Evolutionary conservation across 768 basidiomycete species (phyloP).

Genomic region (Baorangia bicolor): DNA sequence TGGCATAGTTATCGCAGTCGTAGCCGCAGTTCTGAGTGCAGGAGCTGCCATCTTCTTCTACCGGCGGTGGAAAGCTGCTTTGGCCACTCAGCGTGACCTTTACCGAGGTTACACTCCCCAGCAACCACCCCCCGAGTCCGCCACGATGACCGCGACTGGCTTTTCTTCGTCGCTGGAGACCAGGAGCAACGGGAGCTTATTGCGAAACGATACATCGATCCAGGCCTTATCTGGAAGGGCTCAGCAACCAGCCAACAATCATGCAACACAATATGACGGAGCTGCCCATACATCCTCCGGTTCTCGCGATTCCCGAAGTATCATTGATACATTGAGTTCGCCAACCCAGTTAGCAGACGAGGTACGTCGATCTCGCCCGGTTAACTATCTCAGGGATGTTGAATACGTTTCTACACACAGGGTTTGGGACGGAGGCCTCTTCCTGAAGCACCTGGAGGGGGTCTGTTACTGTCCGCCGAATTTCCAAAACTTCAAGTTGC

Average conservation of each 20-base stretch:
- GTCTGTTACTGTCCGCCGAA: conserved; percentile 14
- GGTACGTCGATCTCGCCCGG: conserved; percentile 2
- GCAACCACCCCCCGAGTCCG: not conserved
- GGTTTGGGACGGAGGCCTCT: conserved; percentile 17
- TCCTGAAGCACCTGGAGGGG: conserved; percentile 23
- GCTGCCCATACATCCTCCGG: not conserved
- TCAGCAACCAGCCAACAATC: conserved; percentile 5
- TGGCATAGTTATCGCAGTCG: conserved; percentile 20
- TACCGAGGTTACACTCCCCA: conserved; percentile 13
- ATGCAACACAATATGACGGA: not conserved
- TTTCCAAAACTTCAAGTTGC: conserved; percentile 14
- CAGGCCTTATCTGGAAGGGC: conserved; percentile 1
- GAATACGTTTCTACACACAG: conserved; percentile 3
- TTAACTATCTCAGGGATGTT: not conserved
- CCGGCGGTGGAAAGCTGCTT: conserved; percentile 28
- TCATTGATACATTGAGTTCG: conserved; percentile 3
- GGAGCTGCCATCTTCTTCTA: conserved; percentile 27
- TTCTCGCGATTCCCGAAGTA: conserved; percentile 14
- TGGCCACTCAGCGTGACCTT: conserved; percentile 12
- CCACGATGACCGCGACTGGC: conserved; percentile 3
- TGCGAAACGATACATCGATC: conserved; percentile 5
- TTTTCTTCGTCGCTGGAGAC: conserved; percentile 24
- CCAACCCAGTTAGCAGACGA: conserved; percentile 13
- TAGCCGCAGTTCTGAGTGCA: conserved; percentile 10
- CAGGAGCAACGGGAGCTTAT: conserved; percentile 9